Percentiles rank a stretch among this genome's conserved stretches.
Conservation (phyloP, 2,329 filamentous ascomycete species). For the Rhinocladiella mackenziei region DNA sequence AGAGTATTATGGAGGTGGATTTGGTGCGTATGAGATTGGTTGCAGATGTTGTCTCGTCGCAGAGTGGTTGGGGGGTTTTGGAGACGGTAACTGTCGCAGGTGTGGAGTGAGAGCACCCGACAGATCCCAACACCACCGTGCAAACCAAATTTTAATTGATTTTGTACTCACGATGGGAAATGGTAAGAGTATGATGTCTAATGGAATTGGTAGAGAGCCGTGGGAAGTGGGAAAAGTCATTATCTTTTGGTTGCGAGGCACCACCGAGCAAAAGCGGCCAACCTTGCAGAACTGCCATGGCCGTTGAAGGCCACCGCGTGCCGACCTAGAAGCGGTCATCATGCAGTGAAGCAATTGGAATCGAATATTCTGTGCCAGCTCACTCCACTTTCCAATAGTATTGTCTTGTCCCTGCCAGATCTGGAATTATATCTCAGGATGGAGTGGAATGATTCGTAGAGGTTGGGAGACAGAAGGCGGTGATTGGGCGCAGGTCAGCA, state of each 20-base stretch:
- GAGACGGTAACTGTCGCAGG: constrained; percentile 26
- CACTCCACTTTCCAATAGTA: constrained; percentile 16
- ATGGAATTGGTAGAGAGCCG: constrained; percentile 1
- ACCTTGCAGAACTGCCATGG: constrained; percentile 1
- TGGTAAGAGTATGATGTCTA: too few species aligned
- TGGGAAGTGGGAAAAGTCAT: constrained; percentile 8
- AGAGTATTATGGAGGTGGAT: constrained; percentile 14
- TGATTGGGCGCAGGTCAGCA: too few species aligned
- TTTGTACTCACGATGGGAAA: too few species aligned
- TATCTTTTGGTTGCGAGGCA: constrained; percentile 6
- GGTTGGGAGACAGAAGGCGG: constrained; percentile 4
- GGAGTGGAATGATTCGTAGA: constrained; percentile 16
- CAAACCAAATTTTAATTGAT: too few species aligned
- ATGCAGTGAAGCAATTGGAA: constrained; percentile 14
- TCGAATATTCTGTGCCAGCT: neutral
- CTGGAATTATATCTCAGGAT: constrained; percentile 7
- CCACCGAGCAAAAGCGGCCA: constrained; percentile 3
- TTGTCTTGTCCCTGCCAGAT: constrained; percentile 14
- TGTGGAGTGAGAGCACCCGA: constrained; percentile 13
- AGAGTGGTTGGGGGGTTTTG: constrained; percentile 22
- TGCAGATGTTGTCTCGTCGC: constrained; percentile 19
- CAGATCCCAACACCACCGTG: neutral
- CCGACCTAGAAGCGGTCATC: constrained; percentile 5
- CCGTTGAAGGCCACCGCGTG: too few species aligned
- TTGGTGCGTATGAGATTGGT: constrained; percentile 28